Percentiles rank a stretch among this genome's conserved stretches.
Evolutionary conservation across 2,329 filamentous ascomycete species (phyloP).

Genomic region (Diaporthe sp.): DNA sequence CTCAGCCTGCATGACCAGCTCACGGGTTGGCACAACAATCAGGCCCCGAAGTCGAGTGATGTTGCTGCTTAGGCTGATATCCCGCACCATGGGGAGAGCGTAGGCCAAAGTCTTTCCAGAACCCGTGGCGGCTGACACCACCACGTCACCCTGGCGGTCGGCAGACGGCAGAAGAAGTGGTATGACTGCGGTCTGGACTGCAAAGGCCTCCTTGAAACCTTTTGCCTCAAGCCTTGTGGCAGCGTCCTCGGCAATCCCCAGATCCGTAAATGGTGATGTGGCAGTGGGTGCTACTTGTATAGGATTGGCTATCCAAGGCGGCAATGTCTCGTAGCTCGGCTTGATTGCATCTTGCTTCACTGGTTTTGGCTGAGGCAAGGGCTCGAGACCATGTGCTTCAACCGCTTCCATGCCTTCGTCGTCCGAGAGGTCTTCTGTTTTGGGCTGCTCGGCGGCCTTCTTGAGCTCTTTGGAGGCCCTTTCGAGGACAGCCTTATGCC

Average conservation of each 20-base stretch:
- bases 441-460: conserved; percentile 53
- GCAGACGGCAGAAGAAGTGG: conserved; percentile 81
- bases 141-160: conserved; percentile 80
- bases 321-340: conserved; percentile 83
- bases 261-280: conserved; percentile 70
- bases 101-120: conserved; percentile 97
- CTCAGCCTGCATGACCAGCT: conserved; percentile 88
- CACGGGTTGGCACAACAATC: conserved; percentile 90
- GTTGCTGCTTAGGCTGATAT: conserved; percentile 74
- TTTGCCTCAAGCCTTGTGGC: conserved; percentile 75
- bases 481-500: conserved; percentile 51
- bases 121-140: conserved; percentile 93
- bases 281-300: conserved; percentile 75
- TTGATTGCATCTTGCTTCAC: conserved; percentile 69
- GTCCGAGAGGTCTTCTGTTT: conserved; percentile 47
- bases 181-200: conserved; percentile 84
- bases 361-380: conserved; percentile 83
- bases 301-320: conserved; percentile 84
- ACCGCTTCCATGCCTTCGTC: conserved; percentile 50
- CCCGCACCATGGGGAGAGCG: conserved; percentile 85
- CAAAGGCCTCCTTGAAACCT: conserved; percentile 79
- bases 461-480: conserved; percentile 47
- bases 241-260: conserved; percentile 74
- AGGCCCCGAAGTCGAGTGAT: conserved; percentile 81
- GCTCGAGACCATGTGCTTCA: conserved; percentile 78